Base-by-base conservation (phyloP, 768 basidiomycete genomes). In the Mycena belliarum region DNA sequence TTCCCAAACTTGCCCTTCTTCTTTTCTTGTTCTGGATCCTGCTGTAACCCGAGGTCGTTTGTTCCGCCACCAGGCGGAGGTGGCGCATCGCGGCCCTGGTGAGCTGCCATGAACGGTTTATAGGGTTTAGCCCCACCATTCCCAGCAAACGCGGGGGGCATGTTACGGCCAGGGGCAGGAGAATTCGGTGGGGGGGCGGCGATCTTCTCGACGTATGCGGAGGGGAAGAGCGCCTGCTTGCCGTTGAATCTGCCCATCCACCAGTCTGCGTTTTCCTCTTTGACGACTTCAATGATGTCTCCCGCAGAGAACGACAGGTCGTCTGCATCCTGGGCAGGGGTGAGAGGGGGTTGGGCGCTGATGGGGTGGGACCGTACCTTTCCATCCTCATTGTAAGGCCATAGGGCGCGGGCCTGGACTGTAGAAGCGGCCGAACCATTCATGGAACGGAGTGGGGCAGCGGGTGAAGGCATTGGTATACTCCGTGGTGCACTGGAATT, bases 231-330 rank as follows among this genome's bases (percentile, higher is more conserved):
- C 5, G 87, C 61, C 23, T 63, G 52, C 56, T 74, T 79, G 24
- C 86, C 86, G 32, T 85, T 80, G 54, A 79, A 65, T 58, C 71
- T 77, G 25, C 93, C 93, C 9, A 80, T 83, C 92, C 91, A 96
- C 93, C 93, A 95, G 69, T 95, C 93, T 4, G 77, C 77, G 56
- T 94, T 93, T 43, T 84, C 88, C 68, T 94, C 90, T 56, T 87
- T 82, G 40, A 90, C 69, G 55, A 96, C 79, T 55, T 91, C 89
- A 57, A 96, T 82, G 43, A 84, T 76, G 66, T 95, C 93, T 4
- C 91, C 93, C 0, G 81, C 70, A 25, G 75, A 69, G 78, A 96
- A 94, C 1, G 85, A 82, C 9, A 96, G 77, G 68, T 96, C 93
- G n/a, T 87, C 83, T 14, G 80, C 76, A 64, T 92, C 89, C 89